Evolutionary conservation across 169 alveolate genomes (phyloP), one percentile per base, ranked within the genome.

Genomic region (Eimeria brunetti): DNA sequence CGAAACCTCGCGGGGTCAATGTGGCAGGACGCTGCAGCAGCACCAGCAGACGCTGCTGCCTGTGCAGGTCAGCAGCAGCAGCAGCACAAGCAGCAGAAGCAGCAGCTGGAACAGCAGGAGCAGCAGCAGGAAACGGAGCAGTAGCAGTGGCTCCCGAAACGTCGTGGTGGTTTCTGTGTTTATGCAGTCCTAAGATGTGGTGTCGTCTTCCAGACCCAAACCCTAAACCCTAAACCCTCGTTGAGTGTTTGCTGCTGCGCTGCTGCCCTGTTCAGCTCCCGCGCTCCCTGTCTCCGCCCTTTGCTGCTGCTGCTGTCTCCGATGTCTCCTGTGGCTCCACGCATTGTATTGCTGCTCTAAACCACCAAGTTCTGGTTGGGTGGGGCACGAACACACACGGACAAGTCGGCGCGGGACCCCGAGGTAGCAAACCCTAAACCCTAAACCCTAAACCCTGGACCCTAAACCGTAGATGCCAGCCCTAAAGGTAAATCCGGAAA

Each of bases 1-100:
- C 30, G 94, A 89, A n/a, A 71, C 94, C 58, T 60, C 94, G 62
- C 56, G 71, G n/a, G 94, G 94, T 12, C 94, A 89, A 76, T 89
- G 94, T 44, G 94, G 94, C 14, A 27, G 94, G 18, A 73, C 88
- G 36, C 94, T 89, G 53, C 94, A 89, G 58, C 88, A 71, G 88
- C 94, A 89, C 62, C 94, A 89, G 88, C 94, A 89, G 41, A 60
- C 73, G 51, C 88, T 73, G 58, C 51, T 78, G 3, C 88, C 94
- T 2, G 94, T 89, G 27, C 86, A 64, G 76, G 94, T 89, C 30
- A 69, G 94, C 89, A 80, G 69, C 71, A 38, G 44, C 46, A 30
- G 46, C 44, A 46, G 46, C 69, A 80, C 69, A 11, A 80, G 18
- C 41, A 46, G 71, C 89, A n/a, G n/a, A 41, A 30, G 44, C 38